Evolutionary conservation across 305 asterid genomes (phyloP), one percentile per base, ranked within the genome.

Genomic region (Ilex paraguariensis): DNA sequence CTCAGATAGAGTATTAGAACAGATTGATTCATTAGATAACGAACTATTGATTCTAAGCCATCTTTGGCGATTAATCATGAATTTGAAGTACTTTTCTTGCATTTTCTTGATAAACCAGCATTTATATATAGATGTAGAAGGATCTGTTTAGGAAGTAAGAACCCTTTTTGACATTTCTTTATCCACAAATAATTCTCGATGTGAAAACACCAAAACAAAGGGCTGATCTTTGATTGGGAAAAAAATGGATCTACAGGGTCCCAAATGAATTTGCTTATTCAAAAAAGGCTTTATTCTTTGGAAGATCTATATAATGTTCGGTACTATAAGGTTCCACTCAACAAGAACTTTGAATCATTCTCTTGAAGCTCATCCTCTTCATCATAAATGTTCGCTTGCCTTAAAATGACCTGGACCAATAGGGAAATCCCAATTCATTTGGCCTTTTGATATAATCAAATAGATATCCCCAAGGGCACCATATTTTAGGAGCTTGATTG

Each of bases 361-460:
- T 21, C 28, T 21, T 21, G 28, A 21, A 21, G 28, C 28, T 1
- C 28, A 21, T 21, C 2, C 1, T 21, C 66, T n/a, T 42, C 54
- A 10, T 59, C 39, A 44, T 12, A 44, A 59, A 21, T 59, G 53
- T 45, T 17, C 13, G 15, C 54, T 44, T 12, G 31, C 36, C 52
- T 15, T 5, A 1, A 59, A 59, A 21, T 44, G 10, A 59, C 54
- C 31, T 59, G 12, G 17, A 7, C 63, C 16, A 44, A 44, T n/a
- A 57, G 61, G 48, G 15, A 33, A 57, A 57, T 33, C 45, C 31
- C 48, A 33, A 57, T 57, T 57, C 30, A 33, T 33, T 57, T 3
- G 30, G 52, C 52, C 40, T 42, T 6, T 14, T 30, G 28, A 21
- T 21, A 21, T 1, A 21, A 21, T 21, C 28, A 21, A 21, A 21